A percentile compares a stretch with the other conserved stretches of the same genome.
These are phyloP conservation scores for Astrothelium macrocarpum DNA, from an alignment of 495 filamentous ascomycete genomes.

Conservation along the genomic window DNA sequence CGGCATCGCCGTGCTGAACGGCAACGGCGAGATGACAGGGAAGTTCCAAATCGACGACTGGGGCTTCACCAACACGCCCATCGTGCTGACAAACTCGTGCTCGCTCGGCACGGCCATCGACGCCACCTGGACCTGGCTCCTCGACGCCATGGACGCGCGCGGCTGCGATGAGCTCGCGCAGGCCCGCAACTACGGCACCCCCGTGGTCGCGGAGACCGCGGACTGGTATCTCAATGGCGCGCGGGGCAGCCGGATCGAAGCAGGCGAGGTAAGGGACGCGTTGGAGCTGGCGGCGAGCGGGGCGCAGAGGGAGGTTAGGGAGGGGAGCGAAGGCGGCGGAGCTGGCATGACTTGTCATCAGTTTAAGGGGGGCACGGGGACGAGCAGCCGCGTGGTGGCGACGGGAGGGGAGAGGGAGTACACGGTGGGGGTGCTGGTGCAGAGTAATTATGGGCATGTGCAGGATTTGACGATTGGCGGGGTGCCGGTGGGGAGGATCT, in stretches of 20 bases:
- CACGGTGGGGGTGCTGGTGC: constrained; percentile 42
- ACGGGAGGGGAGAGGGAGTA: constrained; percentile 30
- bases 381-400: constrained; percentile 36
- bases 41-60: constrained; percentile 45
- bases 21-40: constrained; percentile 45
- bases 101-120: constrained; percentile 40
- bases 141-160: constrained; percentile 28
- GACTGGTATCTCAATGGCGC: constrained; percentile 41
- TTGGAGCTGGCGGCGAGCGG: constrained; percentile 38
- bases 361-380: constrained; percentile 46
- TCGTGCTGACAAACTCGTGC: constrained; percentile 44
- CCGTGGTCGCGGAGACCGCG: constrained; percentile 45
- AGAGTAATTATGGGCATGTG: constrained; percentile 42
- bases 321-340: constrained; percentile 45
- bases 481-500: constrained; percentile 40
- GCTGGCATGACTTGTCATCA: constrained; percentile 45
- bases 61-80: constrained; percentile 40
- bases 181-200: constrained; percentile 19
- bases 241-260: constrained; percentile 11
- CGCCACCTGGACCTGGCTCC: constrained; percentile 40
- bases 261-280: constrained; percentile 35
- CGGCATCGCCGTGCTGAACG: constrained; percentile 45
- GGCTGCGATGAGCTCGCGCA: constrained; percentile 39
- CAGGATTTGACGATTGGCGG: constrained; percentile 40
- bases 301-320: constrained; percentile 35